Base-by-base conservation (phyloP, 2,329 filamentous ascomycete species). In the Aspergillus sp. region DNA sequence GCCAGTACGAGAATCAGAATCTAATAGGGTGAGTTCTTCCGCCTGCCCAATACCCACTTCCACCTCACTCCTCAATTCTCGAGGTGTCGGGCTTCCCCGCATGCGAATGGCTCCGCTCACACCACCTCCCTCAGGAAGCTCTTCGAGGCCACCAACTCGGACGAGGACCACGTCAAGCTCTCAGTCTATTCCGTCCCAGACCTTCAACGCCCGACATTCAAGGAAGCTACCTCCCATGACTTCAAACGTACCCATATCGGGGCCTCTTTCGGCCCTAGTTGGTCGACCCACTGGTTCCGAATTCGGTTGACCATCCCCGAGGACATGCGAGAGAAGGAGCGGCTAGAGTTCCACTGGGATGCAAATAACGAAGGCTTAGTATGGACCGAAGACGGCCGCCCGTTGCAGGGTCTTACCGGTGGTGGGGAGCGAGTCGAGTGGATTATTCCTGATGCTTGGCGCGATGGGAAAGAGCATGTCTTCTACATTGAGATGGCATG, bases 401-500 rank as follows among this genome's bases (percentile, higher is more conserved):
- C 93, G 3, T 80, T 97, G 30, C 95, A 99, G 75, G 95, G 95
- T 13, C 79, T 99, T 67, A 97, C 93, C 0, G 95, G 95, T 17
- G 89, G 89, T 55, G 91, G 90, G 41, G 95, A 99, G 70, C 85
- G 95, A 54, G 83, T 88, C 15, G 92, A 98, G 75, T 99, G 93
- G 93, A 86, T 96, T 59, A 81, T 99, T 45, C 93, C 95, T 8
- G 81, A 90, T 51, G 80, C 81, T 15, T 96, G 90, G 77, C 85
- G 90, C 61, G 90, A 96, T 73, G 93, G 91, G 53, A 87, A 93
- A 72, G 85, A 92, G 68, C 93, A 98, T 73, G 86, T 83, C 17
- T 90, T 99, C 68, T 99, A 97, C 74, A 88, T 99, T 63, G 95
- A 99, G 78, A 96, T 98, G 90, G 95, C 95, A 19, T 98, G 95